Evolutionary conservation across 352 stramenopile species (phyloP), one percentile per base, ranked within the genome.

Genomic region (Vaucheria bursata): DNA sequence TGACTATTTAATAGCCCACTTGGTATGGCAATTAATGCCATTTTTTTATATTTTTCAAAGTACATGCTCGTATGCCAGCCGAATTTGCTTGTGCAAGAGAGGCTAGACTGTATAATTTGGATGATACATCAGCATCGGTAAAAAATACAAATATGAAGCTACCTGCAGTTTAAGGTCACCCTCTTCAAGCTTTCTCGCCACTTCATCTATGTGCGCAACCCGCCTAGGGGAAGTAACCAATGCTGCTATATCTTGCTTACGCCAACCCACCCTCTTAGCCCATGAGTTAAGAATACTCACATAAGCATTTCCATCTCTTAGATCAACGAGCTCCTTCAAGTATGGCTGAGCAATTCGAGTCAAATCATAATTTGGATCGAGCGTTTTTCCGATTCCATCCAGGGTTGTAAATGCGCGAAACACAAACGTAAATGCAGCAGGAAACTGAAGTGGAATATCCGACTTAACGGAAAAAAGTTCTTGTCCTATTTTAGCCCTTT

Each of bases 371-470:
- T 86, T 82, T 32, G 85, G 39, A 77, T 91, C 88, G 2, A 94
- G 84, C 5, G 87, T 89, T 74, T 94, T 94, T 12, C 89, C 90
- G 79, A 94, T 93, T 73, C 90, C 90, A 79, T 94, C 90, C 31
- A 94, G 86, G 38, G 87, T 90, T 5, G 88, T 90, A 84, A 93
- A 92, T 3, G 90, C 89, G 29, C 90, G 81, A 77, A 94, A 94
- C 65, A 94, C 90, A 72, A 94, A 94, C 0, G 89, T 94, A 78
- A 94, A 94, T 0, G 89, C 91, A 73, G 87, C 88, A 67, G 90
- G 90, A 69, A 94, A 94, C 38, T 93, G 87, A 45, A 94, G 92
- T n/a, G 89, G 89, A 73, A 86, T 86, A 71, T 93, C 89, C 18
- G 86, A 85, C 81, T 91, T 90, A 39, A 92, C 66, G 1, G 89